phyloP scores from a whole-genome alignment of 2,329 filamentous ascomycete genomes.

The Neocatenulostroma microsporum region DNA sequence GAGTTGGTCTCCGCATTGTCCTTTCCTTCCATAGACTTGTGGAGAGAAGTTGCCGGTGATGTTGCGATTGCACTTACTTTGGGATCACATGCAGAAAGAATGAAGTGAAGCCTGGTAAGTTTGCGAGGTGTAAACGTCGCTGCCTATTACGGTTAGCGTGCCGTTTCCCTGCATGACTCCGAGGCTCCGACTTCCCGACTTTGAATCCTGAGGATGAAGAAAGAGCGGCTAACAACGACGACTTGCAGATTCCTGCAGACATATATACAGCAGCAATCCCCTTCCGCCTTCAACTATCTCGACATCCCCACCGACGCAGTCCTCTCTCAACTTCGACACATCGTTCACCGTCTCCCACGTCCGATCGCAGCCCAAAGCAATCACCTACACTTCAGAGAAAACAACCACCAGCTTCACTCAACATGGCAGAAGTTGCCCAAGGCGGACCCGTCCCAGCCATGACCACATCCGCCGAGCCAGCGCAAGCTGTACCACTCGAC shows the following conservation, averaged over 20 bases:
- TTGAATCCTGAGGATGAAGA: too few species aligned
- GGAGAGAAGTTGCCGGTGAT: too few species aligned
- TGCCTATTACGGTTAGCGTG: slow-evolving; percentile 3
- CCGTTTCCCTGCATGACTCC: not conserved
- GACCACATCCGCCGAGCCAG: slow-evolving; percentile 27
- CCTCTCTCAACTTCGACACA: too few species aligned
- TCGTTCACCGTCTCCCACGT: too few species aligned
- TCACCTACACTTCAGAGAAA: too few species aligned
- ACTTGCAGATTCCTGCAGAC: not conserved
- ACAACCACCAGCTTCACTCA: not conserved
- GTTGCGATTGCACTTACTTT: too few species aligned
- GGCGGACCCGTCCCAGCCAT: slow-evolving; percentile 25
- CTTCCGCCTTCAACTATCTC: slow-evolving; percentile 1
- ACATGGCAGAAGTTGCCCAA: slow-evolving; percentile 29
- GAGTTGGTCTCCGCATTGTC: not conserved
- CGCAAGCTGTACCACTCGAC: slow-evolving; percentile 49
- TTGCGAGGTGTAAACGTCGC: not conserved
- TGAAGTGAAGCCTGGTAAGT: too few species aligned
- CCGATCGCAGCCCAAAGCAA: too few species aligned
- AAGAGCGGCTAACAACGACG: too few species aligned
- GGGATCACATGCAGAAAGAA: too few species aligned
- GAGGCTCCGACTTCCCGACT: not conserved
- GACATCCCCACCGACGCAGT: slow-evolving; percentile 1
- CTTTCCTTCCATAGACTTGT: not conserved
- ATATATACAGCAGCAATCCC: too few species aligned